phyloP scores from a whole-genome alignment of 192 early-diverging fungal species.

The Backusella luteola region DNA sequence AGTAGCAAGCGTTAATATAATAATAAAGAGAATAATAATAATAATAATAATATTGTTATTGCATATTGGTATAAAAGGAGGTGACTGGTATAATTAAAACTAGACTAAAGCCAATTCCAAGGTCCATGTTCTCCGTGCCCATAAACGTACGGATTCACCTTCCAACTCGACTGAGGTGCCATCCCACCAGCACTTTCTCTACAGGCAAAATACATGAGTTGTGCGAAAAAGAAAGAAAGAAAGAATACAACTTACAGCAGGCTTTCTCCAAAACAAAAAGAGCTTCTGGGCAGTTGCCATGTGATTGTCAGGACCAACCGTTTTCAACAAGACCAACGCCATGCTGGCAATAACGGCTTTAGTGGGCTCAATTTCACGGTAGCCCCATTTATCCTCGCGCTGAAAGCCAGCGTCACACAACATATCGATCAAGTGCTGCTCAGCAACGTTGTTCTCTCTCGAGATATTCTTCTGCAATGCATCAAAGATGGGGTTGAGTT shows the following conservation, averaged over 20 bases:
- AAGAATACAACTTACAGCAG: constrained; percentile 50
- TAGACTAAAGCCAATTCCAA: constrained; percentile 70
- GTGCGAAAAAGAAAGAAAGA: not conserved
- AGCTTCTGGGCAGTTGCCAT: constrained; percentile 78
- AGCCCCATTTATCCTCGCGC: constrained; percentile 69
- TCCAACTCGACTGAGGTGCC: constrained; percentile 63
- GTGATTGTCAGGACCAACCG: constrained; percentile 63
- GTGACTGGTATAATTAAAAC: constrained; percentile 2
- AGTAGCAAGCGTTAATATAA: not conserved
- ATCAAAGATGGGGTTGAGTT: constrained; percentile 70
- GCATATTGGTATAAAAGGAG: constrained; percentile 6
- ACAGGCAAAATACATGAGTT: not conserved
- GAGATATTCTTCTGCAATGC: constrained; percentile 76
- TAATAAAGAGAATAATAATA: not conserved
- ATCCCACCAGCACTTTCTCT: constrained; percentile 88
- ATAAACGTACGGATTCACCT: constrained; percentile 56
- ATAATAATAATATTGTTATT: constrained; percentile 1
- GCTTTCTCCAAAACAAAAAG: constrained; percentile 81
- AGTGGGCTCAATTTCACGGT: constrained; percentile 69
- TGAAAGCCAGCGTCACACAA: constrained; percentile 75
- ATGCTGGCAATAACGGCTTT: constrained; percentile 68
- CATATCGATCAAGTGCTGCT: constrained; percentile 86
- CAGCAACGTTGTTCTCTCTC: constrained; percentile 56
- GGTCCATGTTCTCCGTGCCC: constrained; percentile 81
- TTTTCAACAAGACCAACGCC: constrained; percentile 66